Percentiles rank a stretch among this genome's conserved stretches.
phyloP scores from a whole-genome alignment of 805 yeast genomes.

The Yamadazyma akitaensis region DNA sequence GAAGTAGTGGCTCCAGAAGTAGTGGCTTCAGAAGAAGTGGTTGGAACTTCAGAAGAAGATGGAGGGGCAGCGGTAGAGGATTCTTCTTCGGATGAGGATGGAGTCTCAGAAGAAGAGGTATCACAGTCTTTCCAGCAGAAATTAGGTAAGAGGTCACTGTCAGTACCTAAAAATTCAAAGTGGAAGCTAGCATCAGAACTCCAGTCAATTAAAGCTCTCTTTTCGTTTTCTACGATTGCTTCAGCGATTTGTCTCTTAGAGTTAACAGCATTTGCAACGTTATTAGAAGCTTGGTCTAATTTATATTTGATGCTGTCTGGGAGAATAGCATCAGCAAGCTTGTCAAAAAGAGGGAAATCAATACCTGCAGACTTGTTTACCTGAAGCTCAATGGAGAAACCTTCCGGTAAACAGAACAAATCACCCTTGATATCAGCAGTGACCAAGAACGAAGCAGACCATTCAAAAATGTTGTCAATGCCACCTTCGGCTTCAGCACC shows the following conservation, averaged over 20 bases:
- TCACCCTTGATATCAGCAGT: slow-evolving; percentile 16
- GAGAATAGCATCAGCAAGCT: slow-evolving; percentile 7
- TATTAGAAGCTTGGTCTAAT: slow-evolving; percentile 8
- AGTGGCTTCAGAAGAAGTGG: background rate
- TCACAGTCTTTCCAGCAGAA: slow-evolving; percentile 16
- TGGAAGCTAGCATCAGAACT: slow-evolving; percentile 5
- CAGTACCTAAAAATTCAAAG: slow-evolving; percentile 9
- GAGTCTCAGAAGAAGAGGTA: slow-evolving; percentile 1
- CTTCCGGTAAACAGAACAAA: slow-evolving; percentile 26
- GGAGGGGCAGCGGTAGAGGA: background rate
- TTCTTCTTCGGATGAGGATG: background rate
- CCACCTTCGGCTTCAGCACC: slow-evolving; percentile 14
- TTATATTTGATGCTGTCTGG: slow-evolving; percentile 8
- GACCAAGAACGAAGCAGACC: slow-evolving; percentile 25
- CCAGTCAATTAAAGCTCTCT: slow-evolving; percentile 12
- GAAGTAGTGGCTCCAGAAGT: background rate
- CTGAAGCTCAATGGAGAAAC: slow-evolving; percentile 17
- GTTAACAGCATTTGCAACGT: background rate
- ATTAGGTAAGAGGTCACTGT: slow-evolving; percentile 14
- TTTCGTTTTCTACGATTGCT: slow-evolving; percentile 6
- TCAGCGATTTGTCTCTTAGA: slow-evolving; percentile 10
- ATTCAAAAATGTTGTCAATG: slow-evolving; percentile 17
- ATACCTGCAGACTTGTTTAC: slow-evolving; percentile 6
- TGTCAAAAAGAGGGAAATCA: slow-evolving; percentile 9
- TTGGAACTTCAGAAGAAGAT: background rate